A percentile compares a stretch with the other conserved stretches of the same genome.
These are phyloP conservation scores for Linanthus parryae DNA, from an alignment of 148 eudicot species.

Conservation along the genomic window DNA sequence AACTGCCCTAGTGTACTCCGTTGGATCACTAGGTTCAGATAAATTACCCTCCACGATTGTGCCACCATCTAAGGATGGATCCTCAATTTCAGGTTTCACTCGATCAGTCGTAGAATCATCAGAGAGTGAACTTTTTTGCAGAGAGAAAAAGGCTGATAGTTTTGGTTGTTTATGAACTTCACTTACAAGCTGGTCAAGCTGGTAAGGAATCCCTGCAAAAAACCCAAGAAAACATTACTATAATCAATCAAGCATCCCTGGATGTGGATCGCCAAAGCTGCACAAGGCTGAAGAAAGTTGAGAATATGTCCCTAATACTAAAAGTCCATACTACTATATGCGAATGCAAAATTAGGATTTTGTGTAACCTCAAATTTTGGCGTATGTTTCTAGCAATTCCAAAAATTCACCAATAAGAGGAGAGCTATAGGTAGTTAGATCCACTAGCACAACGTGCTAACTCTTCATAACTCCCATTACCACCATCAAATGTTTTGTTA, in stretches of 20 bases:
- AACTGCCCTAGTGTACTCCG: constrained; percentile 23
- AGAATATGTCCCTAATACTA: too few species aligned
- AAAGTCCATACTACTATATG: too few species aligned
- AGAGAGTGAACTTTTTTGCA: constrained; percentile 26
- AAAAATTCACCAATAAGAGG: too few species aligned
- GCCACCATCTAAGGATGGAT: constrained; percentile 25
- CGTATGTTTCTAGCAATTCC: too few species aligned
- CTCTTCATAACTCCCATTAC: too few species aligned
- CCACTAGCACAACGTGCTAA: too few species aligned
- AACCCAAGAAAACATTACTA: constrained; percentile 5
- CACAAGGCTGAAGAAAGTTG: too few species aligned
- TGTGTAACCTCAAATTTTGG: too few species aligned
- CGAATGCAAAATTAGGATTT: too few species aligned
- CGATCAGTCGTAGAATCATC: constrained; percentile 26
- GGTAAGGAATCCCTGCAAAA: constrained; percentile 73
- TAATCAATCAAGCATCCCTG: constrained; percentile 5
- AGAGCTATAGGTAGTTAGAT: too few species aligned
- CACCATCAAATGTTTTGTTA: too few species aligned
- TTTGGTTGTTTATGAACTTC: constrained; percentile 65
- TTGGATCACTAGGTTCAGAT: constrained; percentile 22
- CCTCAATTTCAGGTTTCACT: constrained; percentile 26
- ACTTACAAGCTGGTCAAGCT: constrained; percentile 69
- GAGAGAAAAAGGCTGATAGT: constrained; percentile 62
- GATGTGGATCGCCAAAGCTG: neutral
- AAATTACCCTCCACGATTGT: constrained; percentile 18